Evolutionary conservation across 1,284 basidiomycete genomes (phyloP).

Genomic region (Sphagnurus paluster): DNA sequence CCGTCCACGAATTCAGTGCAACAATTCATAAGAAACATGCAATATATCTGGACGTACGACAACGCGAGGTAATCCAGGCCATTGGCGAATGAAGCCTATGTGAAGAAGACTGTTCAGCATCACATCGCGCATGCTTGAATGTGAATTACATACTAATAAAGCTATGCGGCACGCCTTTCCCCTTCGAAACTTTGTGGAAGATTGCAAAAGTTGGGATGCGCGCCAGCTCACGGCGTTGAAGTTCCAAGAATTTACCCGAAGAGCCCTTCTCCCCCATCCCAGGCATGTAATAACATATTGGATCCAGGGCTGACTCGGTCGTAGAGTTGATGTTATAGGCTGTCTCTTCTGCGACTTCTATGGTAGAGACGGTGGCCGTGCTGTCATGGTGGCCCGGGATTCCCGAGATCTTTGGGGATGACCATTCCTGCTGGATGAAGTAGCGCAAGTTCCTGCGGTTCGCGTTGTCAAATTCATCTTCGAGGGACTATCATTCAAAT

Average conservation of each 20-base stretch:
- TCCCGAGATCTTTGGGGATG: background rate
- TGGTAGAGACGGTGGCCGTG: too few relatives aligned
- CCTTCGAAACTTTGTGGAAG: conserved; percentile 55
- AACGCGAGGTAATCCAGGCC: conserved; percentile 59
- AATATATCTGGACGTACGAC: conserved; percentile 38
- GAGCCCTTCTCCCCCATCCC: conserved; percentile 14
- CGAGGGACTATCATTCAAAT: conserved; percentile 41
- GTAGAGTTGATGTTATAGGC: conserved; percentile 18
- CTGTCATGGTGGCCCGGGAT: too few relatives aligned
- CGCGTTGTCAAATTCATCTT: conserved; percentile 57
- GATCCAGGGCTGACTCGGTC: conserved; percentile 16
- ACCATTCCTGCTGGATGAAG: conserved; percentile 40
- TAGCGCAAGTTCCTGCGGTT: conserved; percentile 55
- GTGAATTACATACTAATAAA: conserved; percentile 51
- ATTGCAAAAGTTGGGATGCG: conserved; percentile 54
- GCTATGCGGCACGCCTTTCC: conserved; percentile 57
- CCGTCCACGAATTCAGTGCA: background rate
- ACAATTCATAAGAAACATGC: too few relatives aligned
- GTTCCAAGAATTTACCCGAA: conserved; percentile 17
- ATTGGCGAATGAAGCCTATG: conserved; percentile 52
- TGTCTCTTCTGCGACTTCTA: too few relatives aligned
- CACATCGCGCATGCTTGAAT: too few relatives aligned
- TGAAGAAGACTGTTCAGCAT: background rate
- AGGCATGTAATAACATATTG: conserved; percentile 22
- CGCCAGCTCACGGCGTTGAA: conserved; percentile 33